Evolutionary conservation across 2,329 filamentous ascomycete genomes (phyloP), one percentile per base, ranked within the genome.

Genomic region (Sporothrix phasma): DNA sequence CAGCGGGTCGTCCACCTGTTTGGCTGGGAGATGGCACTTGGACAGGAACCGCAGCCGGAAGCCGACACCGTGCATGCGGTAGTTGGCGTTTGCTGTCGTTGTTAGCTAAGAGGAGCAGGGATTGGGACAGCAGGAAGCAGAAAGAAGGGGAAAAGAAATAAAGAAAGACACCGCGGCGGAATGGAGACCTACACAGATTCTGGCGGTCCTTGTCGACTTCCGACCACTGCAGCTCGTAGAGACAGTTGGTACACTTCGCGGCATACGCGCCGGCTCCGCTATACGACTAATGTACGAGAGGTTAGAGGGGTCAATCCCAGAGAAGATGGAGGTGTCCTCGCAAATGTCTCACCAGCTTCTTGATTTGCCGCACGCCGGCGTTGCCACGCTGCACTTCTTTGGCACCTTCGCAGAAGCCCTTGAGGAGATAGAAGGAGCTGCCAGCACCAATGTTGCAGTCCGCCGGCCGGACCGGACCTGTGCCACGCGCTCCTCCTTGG

Each of bases 391-490:
- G 71, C 1, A 80, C 77, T 17, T 81, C 80, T 54, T 78, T 78
- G 6, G 82, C 82, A 1, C 82, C 82, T 22, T 79, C 76, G 49
- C 82, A 85, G 68, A 84, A 83, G 1, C 81, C 81, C 63, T 81
- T 83, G 43, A 80, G 73, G 10, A 78, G 72, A 59, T 80, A 78
- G 66, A 83, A 84, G 0, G 81, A 83, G 67, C 80, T 82, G 10
- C 72, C 68, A 0, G 73, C 70, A 2, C 72, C 76, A 41, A 84
- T 81, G 5, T 69, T 75, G 67, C 76, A 79, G 59, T 68, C 64
- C 6, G 64, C 60, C 5, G 47, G 54, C 7, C 66, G 63, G 11
- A n/a, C n/a, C 43, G 22, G n/a, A n/a, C n/a, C 3, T 24, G 24
- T 1, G 62, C 6, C 3, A 56, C 17, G 5, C 19, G 51, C 19